Base-by-base conservation (phyloP, 805 yeast species). In the Schizosaccharomyces cryophilus region DNA sequence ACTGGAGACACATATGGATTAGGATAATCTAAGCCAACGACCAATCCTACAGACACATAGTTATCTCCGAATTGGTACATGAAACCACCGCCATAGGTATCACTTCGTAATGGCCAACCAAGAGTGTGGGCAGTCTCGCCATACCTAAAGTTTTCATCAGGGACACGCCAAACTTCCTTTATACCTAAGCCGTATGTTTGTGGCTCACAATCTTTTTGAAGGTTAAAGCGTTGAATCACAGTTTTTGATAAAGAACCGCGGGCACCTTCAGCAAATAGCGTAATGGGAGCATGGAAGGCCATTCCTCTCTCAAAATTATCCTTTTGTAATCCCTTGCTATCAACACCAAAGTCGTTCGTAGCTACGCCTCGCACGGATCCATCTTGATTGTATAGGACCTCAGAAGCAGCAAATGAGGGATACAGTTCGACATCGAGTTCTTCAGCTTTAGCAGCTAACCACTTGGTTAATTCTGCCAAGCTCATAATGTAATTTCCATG, bases 101-200 rank as follows among this genome's bases (percentile, higher is more conserved):
- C 81, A 59, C 77, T 71, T 15, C 79, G 68, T 63, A 93, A 73
- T 13, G 99, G 99, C 69, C 77, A 88, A 1, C 98, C 99, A 77
- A 93, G 73, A 0, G 94, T 77, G 70, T 93, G 99, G 0, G 85
- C 81, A 21, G 87, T 89, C 64, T 74, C 80, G 1, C 98, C 98
- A 65, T 78, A 77, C 62, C 80, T 77, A 74, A 86, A 90, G 64
- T 85, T 85, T 59, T 81, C 85, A 9, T 90, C 87, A 29, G 78
- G 76, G 15, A 93, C 95, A 70, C 90, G 88, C 99, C 99, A 93
- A 5, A 93, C 90, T 72, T 93, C 99, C 70, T 93, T 93, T 62
- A 93, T 78, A 47, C 99, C 99, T 29, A 93, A 71, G 13, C 98
- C 99, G 72, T 93, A 93, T 0, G 97, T 88, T 73, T 93, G 98